A percentile compares a stretch with the other conserved stretches of the same genome.
phyloP scores from a whole-genome alignment of 2,329 filamentous ascomycete genomes.

The Cercospora berteroae region DNA sequence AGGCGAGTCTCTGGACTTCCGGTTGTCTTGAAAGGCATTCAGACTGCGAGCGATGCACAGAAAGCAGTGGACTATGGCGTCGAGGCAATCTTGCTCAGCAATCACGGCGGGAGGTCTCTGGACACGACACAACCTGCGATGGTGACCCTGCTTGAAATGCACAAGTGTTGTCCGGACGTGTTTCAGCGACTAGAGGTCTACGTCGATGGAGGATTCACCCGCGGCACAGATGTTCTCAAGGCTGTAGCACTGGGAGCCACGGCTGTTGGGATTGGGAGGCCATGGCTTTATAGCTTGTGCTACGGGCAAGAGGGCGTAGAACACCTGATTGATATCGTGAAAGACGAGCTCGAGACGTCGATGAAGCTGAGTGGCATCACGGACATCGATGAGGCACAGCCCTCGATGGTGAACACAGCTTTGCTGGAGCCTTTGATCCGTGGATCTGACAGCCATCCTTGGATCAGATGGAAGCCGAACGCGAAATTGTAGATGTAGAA shows the following conservation, averaged over 20 bases:
- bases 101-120: slow-evolving; percentile 54
- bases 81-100: slow-evolving; percentile 53
- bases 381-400: slow-evolving; percentile 57
- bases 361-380: slow-evolving; percentile 66
- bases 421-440: slow-evolving; percentile 26
- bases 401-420: slow-evolving; percentile 53
- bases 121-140: slow-evolving; percentile 54
- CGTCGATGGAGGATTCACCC: slow-evolving; percentile 53
- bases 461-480: slow-evolving; percentile 27
- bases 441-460: slow-evolving; percentile 24
- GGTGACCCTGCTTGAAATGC: slow-evolving; percentile 61
- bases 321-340: slow-evolving; percentile 37
- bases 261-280: slow-evolving; percentile 57
- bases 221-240: slow-evolving; percentile 53
- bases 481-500: slow-evolving; percentile 17
- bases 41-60: slow-evolving; percentile 51
- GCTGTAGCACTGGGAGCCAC: slow-evolving; percentile 57
- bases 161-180: slow-evolving; percentile 60
- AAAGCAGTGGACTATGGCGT: slow-evolving; percentile 47
- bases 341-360: slow-evolving; percentile 62
- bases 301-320: slow-evolving; percentile 57
- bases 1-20: slow-evolving; percentile 62
- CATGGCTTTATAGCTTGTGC: slow-evolving; percentile 58
- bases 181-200: slow-evolving; percentile 48
- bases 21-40: slow-evolving; percentile 61